Conservation (phyloP, 2,329 filamentous ascomycete species). For the Aspergillus japonicus region DNA sequence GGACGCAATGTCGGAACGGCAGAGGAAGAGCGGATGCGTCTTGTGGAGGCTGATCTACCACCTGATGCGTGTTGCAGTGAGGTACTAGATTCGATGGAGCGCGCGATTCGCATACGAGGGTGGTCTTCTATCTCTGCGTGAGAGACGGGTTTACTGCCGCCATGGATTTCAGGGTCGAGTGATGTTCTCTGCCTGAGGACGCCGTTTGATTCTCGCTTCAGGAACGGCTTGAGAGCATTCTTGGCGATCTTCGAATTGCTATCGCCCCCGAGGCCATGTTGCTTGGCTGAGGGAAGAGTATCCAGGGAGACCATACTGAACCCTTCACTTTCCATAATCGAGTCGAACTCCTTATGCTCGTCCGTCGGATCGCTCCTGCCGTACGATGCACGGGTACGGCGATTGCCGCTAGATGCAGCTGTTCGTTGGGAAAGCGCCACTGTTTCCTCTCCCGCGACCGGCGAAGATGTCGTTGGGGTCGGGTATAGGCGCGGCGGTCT, state of each 20-base stretch:
- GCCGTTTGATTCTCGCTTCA: constrained; percentile 29
- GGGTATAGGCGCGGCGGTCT: constrained; percentile 38
- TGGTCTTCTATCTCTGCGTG: constrained; percentile 9
- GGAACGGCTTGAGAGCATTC: constrained; percentile 27
- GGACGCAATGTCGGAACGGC: constrained; percentile 9
- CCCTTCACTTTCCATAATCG: constrained; percentile 57
- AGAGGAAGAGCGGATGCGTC: constrained; percentile 12
- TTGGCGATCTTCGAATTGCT: constrained; percentile 30
- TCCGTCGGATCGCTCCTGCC: constrained; percentile 37
- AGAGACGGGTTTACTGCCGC: constrained; percentile 15
- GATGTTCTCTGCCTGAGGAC: constrained; percentile 29
- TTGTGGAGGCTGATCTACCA: constrained; percentile 8
- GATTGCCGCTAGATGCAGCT: background rate
- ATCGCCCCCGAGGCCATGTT: constrained; percentile 36
- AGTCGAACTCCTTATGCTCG: constrained; percentile 51
- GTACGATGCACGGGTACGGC: constrained; percentile 4
- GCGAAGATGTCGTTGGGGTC: constrained; percentile 39
- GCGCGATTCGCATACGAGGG: background rate
- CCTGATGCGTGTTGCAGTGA: background rate
- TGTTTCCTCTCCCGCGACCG: constrained; percentile 38
- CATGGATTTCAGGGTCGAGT: constrained; percentile 19
- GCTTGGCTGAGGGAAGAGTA: constrained; percentile 51
- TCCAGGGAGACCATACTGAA: constrained; percentile 59
- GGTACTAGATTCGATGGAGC: background rate
- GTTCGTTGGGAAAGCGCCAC: constrained; percentile 18